Conservation (phyloP, 805 yeast species). For the Lipomyces oligophaga region DNA sequence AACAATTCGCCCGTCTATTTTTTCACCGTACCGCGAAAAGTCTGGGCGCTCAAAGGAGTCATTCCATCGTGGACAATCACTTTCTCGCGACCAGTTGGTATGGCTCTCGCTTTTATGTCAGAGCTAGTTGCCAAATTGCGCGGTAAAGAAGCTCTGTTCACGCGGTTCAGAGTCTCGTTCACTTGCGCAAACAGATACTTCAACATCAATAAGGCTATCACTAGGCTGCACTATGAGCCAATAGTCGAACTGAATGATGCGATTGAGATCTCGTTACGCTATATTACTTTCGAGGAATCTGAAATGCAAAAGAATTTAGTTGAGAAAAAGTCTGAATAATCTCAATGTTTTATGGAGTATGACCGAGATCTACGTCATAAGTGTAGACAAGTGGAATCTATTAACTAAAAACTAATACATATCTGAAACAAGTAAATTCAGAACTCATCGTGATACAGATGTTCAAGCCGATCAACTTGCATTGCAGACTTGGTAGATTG, state of each 20-base stretch:
- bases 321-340: slow-evolving; percentile 12
- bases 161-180: slow-evolving; percentile 89
- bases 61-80: slow-evolving; percentile 66
- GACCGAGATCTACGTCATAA: too few relatives aligned
- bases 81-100: slow-evolving; percentile 69
- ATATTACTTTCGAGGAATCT: slow-evolving; percentile 69
- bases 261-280: slow-evolving; percentile 69
- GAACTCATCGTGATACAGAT: slow-evolving; percentile 20
- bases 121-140: slow-evolving; percentile 63
- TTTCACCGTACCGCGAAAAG: slow-evolving; percentile 94
- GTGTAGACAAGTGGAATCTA: too few relatives aligned
- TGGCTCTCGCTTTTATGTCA: slow-evolving; percentile 76
- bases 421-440: background rate
- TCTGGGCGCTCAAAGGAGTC: slow-evolving; percentile 95
- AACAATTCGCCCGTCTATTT: slow-evolving; percentile 93
- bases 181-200: slow-evolving; percentile 94
- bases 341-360: background rate
- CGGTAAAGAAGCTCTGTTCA: slow-evolving; percentile 87
- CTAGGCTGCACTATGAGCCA: slow-evolving; percentile 73
- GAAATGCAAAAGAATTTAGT: slow-evolving; percentile 10
- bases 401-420: background rate
- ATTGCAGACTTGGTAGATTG: too few relatives aligned
- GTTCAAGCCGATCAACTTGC: slow-evolving; percentile 20
- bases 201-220: slow-evolving; percentile 82
- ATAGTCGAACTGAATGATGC: slow-evolving; percentile 75